phyloP scores from a whole-genome alignment of 208 protist genomes.

The Crithidia thermophila region DNA sequence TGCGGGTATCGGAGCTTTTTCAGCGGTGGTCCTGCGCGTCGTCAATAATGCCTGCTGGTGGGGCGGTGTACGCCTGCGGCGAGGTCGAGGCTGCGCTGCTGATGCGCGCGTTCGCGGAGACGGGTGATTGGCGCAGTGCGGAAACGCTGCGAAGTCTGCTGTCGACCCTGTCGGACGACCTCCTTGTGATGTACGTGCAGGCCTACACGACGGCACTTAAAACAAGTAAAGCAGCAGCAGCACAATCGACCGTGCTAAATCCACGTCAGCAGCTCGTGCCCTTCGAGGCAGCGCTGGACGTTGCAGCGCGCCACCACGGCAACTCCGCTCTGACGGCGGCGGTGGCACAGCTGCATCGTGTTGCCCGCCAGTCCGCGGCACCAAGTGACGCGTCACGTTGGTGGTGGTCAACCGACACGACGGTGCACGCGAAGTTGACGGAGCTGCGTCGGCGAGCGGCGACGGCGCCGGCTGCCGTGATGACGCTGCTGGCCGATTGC shows the following conservation, averaged over 20 bases:
- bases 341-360: constrained; percentile 6
- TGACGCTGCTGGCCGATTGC: constrained; percentile 10
- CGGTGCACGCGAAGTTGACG: constrained; percentile 19
- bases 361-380: neutral
- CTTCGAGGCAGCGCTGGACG: constrained; percentile 29
- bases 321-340: constrained; percentile 2
- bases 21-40: constrained; percentile 25
- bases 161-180: neutral
- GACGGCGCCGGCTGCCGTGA: neutral
- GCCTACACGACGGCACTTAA: constrained; percentile 17
- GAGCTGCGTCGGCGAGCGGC: constrained; percentile 15
- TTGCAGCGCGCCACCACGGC: neutral
- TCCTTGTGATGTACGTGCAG: constrained; percentile 22
- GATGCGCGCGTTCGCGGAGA: constrained; percentile 24
- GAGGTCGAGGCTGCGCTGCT: constrained; percentile 17
- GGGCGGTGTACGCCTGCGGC: constrained; percentile 2
- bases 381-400: constrained; percentile 4
- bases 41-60: neutral
- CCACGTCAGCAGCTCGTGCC: constrained; percentile 16
- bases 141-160: constrained; percentile 15
- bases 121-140: constrained; percentile 29
- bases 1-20: constrained; percentile 15
- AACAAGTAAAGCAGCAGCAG: neutral
- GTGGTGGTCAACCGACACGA: constrained; percentile 23
- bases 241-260: too few species aligned